A percentile compares a stretch with the other conserved stretches of the same genome.
These are phyloP conservation scores for Thielaviopsis cerberus DNA, from an alignment of 2,329 filamentous ascomycete species.

Conservation along the genomic window DNA sequence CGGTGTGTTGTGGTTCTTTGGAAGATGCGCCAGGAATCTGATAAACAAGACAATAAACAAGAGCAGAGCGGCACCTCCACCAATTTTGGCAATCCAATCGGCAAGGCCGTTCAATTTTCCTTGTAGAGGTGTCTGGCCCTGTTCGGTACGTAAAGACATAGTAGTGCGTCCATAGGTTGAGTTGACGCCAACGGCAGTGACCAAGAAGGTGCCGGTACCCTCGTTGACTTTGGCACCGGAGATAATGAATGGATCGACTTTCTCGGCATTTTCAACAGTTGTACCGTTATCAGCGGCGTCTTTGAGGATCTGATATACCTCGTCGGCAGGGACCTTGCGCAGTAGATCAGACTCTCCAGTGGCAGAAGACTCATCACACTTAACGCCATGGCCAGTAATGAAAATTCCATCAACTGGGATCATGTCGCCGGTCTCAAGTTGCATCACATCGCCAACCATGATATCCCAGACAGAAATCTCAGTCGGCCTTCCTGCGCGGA, in stretches of 20 bases:
- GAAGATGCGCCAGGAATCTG: constrained; percentile 50
- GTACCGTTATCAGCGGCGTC: constrained; percentile 23
- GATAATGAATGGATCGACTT: constrained; percentile 45
- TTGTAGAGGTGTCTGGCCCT: constrained; percentile 35
- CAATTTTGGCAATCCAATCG: constrained; percentile 22
- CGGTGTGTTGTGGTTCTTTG: constrained; percentile 27
- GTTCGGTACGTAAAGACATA: constrained; percentile 34
- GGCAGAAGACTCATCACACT: constrained; percentile 56
- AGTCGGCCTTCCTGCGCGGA: constrained; percentile 45
- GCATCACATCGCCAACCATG: constrained; percentile 50
- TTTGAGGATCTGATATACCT: constrained; percentile 35
- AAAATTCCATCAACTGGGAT: constrained; percentile 54
- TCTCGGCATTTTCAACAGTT: constrained; percentile 7
- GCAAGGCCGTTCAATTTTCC: constrained; percentile 28
- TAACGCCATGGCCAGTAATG: constrained; percentile 32
- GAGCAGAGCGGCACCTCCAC: constrained; percentile 48
- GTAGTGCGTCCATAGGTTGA: constrained; percentile 36
- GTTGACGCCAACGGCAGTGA: constrained; percentile 36
- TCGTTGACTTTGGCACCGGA: constrained; percentile 36
- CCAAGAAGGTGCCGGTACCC: constrained; percentile 34
- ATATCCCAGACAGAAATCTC: constrained; percentile 49
- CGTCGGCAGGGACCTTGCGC: constrained; percentile 43
- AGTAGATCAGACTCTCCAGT: constrained; percentile 58
- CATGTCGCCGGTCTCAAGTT: constrained; percentile 50
- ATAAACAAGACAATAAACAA: constrained; percentile 64